Percentiles rank a stretch among this genome's conserved stretches.
Conservation (phyloP, 2,329 filamentous ascomycete genomes). For the Diaporthe aspalathi region DNA sequence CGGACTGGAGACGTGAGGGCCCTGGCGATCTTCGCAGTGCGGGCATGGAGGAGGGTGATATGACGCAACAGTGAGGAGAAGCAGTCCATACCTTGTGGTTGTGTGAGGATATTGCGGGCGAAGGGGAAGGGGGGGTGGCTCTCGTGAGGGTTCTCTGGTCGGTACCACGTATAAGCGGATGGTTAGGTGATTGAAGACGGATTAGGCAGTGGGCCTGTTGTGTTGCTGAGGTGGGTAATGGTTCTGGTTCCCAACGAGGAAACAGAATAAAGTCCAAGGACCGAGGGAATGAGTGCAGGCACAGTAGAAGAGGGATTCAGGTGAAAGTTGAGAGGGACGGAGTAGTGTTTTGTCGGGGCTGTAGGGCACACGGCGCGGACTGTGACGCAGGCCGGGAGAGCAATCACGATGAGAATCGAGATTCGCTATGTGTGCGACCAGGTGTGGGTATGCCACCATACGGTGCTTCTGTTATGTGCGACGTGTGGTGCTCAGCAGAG, state of each 20-base stretch:
- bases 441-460: no score
- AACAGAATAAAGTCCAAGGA: not conserved
- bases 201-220: not conserved
- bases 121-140: not conserved
- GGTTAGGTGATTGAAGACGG: not conserved
- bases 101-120: not conserved
- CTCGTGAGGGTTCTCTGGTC: not conserved
- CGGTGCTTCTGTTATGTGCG: not conserved
- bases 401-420: constrained; percentile 39
- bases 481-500: no score
- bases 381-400: constrained; percentile 31
- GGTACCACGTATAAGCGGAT: not conserved
- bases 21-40: constrained; percentile 9
- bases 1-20: not conserved
- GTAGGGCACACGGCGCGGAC: not conserved
- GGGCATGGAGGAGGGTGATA: constrained; percentile 8
- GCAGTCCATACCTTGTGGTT: constrained; percentile 1
- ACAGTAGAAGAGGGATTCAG: not conserved
- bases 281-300: not conserved
- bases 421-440: constrained; percentile 16
- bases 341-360: constrained; percentile 23
- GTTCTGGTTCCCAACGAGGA: no score
- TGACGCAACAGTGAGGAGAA: constrained; percentile 14
- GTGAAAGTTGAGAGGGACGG: not conserved
- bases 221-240: not conserved